Evolutionary conservation across 106 monocot species (phyloP), one percentile per base, ranked within the genome.

Genomic region (Acorus gramineus): DNA sequence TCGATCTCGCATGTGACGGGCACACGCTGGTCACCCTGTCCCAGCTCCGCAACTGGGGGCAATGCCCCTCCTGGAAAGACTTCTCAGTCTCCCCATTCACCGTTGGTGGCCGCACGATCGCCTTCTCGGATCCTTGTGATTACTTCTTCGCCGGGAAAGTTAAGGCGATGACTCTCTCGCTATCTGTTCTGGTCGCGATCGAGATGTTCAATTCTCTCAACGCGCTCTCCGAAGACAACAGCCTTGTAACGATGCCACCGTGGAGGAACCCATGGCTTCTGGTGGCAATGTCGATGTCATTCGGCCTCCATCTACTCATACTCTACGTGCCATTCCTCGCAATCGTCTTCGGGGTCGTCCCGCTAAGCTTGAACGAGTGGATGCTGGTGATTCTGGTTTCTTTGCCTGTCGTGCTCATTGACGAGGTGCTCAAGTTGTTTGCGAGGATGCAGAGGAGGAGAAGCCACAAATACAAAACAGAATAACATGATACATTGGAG

Each of bases 131-230:
- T 53, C 92, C 92, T 3, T 92, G 92, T 12, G 92, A 92, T 11
- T 92, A 92, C 64, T 92, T 92, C 74, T 69, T 80, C 1, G 11
- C 61, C 1, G 92, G 92, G 11, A 87, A 92, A 69, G 74, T 82
- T 3, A 92, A 92, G 67, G 87, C 92, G 1, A 82, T 69, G 61
- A 85, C 92, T 2, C 59, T 92, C 1, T 92, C 92, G 0, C 63
- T 92, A 2, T 91, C 92, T 7, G 92, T 92, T 42, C 53, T 92
- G 47, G 92, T 92, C 3, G 69, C 92, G 1, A 84, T 92, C 11
- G 87, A 92, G 71, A 85, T 92, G 92, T 85, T 92, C 59, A 92
- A 92, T 59, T 82, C 92, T 3, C 77, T 92, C 50, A 92, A 87
- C 60, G 92, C 87, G 4, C 59, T 92, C 2, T 87, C 87, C 0